Evolutionary conservation across 192 early-diverging fungal species (phyloP).

Genomic region (Gamsiella multidivaricata): DNA sequence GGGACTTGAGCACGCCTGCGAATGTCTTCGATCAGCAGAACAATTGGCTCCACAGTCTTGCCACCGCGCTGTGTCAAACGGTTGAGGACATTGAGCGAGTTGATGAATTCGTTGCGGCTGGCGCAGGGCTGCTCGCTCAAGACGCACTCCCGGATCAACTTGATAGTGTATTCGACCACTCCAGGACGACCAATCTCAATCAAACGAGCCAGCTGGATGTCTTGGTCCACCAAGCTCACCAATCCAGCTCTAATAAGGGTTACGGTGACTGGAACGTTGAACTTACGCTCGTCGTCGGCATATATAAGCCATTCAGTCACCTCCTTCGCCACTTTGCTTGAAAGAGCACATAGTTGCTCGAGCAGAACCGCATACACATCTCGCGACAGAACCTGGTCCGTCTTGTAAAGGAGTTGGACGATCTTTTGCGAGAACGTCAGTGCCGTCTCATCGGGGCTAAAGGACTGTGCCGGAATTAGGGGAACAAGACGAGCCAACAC

Average conservation of each 20-base stretch:
- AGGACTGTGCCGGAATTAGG: slow-evolving; percentile 74
- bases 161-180: slow-evolving; percentile 82
- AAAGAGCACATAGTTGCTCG: slow-evolving; percentile 86
- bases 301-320: slow-evolving; percentile 93
- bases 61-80: slow-evolving; percentile 69
- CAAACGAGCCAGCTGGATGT: slow-evolving; percentile 86
- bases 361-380: slow-evolving; percentile 88
- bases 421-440: slow-evolving; percentile 91
- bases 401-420: slow-evolving; percentile 85
- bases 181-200: slow-evolving; percentile 79
- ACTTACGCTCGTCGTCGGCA: slow-evolving; percentile 95
- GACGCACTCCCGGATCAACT: slow-evolving; percentile 78
- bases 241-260: slow-evolving; percentile 85
- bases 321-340: slow-evolving; percentile 82
- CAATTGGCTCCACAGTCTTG: slow-evolving; percentile 61
- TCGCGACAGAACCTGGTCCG: slow-evolving; percentile 76
- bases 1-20: slow-evolving; percentile 52
- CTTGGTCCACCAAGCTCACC: slow-evolving; percentile 82
- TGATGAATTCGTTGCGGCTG: slow-evolving; percentile 67
- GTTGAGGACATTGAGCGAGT: slow-evolving; percentile 81
- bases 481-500: slow-evolving; percentile 79
- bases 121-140: slow-evolving; percentile 66
- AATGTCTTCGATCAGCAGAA: slow-evolving; percentile 67
- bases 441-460: slow-evolving; percentile 81
- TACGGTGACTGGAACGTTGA: slow-evolving; percentile 85